Percentiles rank a stretch among this genome's conserved stretches.
Conservation (phyloP, 306 rosid species). For the Psophocarpus tetragonolobus region DNA sequence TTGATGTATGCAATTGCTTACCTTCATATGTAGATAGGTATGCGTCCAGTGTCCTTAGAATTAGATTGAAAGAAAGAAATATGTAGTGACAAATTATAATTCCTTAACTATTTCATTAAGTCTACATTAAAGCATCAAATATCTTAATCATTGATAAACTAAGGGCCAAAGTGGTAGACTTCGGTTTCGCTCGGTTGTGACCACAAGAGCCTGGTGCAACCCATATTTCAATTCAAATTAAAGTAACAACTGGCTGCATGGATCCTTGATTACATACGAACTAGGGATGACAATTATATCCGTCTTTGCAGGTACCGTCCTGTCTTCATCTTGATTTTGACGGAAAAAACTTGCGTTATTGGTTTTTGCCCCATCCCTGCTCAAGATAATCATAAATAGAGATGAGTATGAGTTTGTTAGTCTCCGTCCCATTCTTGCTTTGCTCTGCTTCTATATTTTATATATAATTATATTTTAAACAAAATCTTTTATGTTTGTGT, state of each 20-base stretch:
- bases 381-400: too few relatives aligned
- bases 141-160: conserved; percentile 82
- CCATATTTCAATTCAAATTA: conserved; percentile 81
- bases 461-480: too few relatives aligned
- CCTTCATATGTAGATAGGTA: conserved; percentile 93
- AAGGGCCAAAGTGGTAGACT: conserved; percentile 92
- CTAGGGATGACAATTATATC: too few relatives aligned
- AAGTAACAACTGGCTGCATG: conserved; percentile 96
- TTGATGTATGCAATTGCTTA: conserved; percentile 91
- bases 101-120: neutral
- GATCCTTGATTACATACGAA: conserved; percentile 93
- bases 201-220: conserved; percentile 62
- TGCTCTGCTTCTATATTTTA: too few relatives aligned
- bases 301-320: too few relatives aligned
- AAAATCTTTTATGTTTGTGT: too few relatives aligned
- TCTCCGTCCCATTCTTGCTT: too few relatives aligned
- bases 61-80: neutral
- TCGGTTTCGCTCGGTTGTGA: conserved; percentile 80
- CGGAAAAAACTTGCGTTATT: too few relatives aligned
- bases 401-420: too few relatives aligned
- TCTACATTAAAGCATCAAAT: conserved; percentile 71
- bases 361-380: too few relatives aligned
- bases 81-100: neutral
- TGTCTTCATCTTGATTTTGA: too few relatives aligned
- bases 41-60: conserved; percentile 10